Percentiles rank a stretch among this genome's conserved stretches.
These are phyloP conservation scores for Leccinum uliginosum DNA, from an alignment of 768 basidiomycete species.

Conservation along the genomic window DNA sequence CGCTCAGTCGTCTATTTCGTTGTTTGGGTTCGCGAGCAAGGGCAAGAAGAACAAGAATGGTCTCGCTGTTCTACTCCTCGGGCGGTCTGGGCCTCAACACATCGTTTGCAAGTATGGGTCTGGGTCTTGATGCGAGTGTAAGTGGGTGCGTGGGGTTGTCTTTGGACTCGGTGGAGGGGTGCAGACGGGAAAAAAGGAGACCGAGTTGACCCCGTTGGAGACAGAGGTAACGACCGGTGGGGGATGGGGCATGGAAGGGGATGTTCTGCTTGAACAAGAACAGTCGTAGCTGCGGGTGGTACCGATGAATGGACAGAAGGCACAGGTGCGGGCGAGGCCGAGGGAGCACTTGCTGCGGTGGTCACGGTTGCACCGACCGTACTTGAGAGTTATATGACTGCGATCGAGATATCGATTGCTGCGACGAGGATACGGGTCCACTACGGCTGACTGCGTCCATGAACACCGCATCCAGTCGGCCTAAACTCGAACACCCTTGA, in stretches of 20 bases:
- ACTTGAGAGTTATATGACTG: no score
- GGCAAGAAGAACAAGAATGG: background rate
- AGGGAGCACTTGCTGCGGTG: no score
- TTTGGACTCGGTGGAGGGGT: background rate
- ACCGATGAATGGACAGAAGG: background rate
- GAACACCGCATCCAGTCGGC: no score
- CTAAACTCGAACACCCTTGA: no score
- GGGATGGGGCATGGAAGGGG: no score
- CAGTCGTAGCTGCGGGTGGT: background rate
- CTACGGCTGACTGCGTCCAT: no score
- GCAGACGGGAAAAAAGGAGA: background rate
- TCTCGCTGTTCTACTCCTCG: background rate
- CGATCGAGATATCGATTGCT: no score
- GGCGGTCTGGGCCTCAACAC: background rate
- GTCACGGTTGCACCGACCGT: no score
- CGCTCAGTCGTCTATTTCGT: background rate
- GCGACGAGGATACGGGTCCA: no score
- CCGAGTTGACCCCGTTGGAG: background rate
- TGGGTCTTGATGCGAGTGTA: background rate
- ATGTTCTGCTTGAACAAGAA: background rate
- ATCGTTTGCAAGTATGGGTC: no score
- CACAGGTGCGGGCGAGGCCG: no score
- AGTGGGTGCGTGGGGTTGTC: background rate
- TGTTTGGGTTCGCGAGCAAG: slow-evolving; percentile 3
- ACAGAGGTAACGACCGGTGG: background rate